Evolutionary conservation across 164 flowering plant genomes (phyloP), one percentile per base, ranked within the genome.

Genomic region (Aristolochia contorta): DNA sequence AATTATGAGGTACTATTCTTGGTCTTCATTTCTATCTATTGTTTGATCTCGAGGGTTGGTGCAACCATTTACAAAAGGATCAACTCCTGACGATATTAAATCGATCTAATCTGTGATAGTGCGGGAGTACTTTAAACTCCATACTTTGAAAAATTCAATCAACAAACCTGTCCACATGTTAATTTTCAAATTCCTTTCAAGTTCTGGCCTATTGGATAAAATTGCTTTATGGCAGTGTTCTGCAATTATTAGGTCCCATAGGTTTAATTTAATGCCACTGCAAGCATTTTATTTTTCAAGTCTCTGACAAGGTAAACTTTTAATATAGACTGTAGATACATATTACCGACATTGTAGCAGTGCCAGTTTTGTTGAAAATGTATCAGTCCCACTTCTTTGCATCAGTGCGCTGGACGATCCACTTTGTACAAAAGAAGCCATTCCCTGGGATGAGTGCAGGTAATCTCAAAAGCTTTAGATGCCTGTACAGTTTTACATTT

Each of bases 381-480:
- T 93, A 52, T 59, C 95, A 2, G 84, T 93, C 20, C 99, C 99
- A 47, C 82, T 93, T 19, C 95, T 93, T 43, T 90, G 97, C 72
- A 77, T 93, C 65, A 89, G 89, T 80, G 81, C 96, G 58, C 69
- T 93, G 76, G 99, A 93, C 74, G 99, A 93, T 81, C 99, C 99
- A 55, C 75, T 93, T 52, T 93, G 99, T 69, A 85, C 95, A 4
- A 77, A 55, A 59, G 99, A 93, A 83, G 97, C 99, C 70, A 90
- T 93, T 73, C 96, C 99, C 20, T 90, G 93, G 92, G 97, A 93
- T 74, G 99, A 93, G 78, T 90, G 99, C 89, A 81, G 98, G 98
- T 87, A 47, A 3, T 52, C 2, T 0, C 53, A 16, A 49, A 52
- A 12, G 5, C 55, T 52, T 1, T 8, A 19, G 37, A 24, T 58